phyloP scores from a whole-genome alignment of 352 stramenopile genomes.

The Pythium brassicae region DNA sequence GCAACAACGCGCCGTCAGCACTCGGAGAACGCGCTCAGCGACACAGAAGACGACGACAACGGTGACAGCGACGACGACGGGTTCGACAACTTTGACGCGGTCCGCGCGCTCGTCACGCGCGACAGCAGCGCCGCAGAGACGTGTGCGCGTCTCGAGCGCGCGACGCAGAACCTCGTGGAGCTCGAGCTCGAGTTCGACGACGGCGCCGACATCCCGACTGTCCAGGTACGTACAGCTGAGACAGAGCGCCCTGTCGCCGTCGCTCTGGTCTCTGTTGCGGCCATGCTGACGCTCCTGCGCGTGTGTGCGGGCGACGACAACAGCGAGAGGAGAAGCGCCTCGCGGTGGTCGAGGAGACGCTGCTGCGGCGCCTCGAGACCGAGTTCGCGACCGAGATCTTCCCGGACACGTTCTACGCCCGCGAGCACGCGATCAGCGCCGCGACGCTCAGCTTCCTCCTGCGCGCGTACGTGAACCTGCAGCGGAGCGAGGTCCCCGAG shows the following conservation, averaged over 20 bases:
- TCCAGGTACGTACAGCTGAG: slow-evolving; percentile 42
- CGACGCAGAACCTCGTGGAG: slow-evolving; percentile 67
- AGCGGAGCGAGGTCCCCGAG: slow-evolving; percentile 75
- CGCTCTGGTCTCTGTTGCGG: too few relatives aligned
- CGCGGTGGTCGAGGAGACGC: slow-evolving; percentile 60
- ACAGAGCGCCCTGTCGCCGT: too few relatives aligned
- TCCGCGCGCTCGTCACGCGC: slow-evolving; percentile 29
- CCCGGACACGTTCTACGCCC: slow-evolving; percentile 84
- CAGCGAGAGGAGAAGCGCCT: slow-evolving; percentile 72
- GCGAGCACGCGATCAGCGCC: slow-evolving; percentile 67
- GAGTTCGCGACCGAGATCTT: slow-evolving; percentile 86
- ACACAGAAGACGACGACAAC: slow-evolving; percentile 16
- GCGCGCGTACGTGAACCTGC: slow-evolving; percentile 67
- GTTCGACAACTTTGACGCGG: slow-evolving; percentile 69
- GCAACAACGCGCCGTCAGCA: not conserved
- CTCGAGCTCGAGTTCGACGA: slow-evolving; percentile 75
- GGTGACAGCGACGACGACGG: slow-evolving; percentile 45
- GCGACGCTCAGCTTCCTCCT: slow-evolving; percentile 64
- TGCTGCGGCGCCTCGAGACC: slow-evolving; percentile 70
- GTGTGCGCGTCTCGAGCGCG: slow-evolving; percentile 72
- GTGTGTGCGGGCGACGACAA: too few relatives aligned
- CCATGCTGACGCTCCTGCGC: too few relatives aligned
- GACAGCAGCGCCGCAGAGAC: slow-evolving; percentile 39
- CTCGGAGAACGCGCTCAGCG: not conserved
- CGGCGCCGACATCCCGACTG: slow-evolving; percentile 52